These are phyloP conservation scores for Fusarium guadeloupense DNA, from an alignment of 2,329 filamentous ascomycete genomes.

Conservation along the genomic window DNA sequence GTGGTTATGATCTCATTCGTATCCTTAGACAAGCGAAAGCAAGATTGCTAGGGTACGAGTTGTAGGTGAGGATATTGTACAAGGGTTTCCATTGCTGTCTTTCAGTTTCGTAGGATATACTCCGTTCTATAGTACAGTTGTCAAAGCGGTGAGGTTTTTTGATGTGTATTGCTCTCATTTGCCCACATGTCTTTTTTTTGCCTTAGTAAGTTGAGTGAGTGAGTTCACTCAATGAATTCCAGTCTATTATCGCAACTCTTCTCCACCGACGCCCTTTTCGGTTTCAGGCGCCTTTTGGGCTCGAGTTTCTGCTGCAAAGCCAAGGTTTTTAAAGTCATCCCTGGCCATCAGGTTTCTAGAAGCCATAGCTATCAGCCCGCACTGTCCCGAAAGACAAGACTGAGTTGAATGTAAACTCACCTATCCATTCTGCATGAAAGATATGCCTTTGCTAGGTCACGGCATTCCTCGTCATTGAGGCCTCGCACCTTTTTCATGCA, in stretches of 20 bases:
- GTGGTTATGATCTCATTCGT: conserved; percentile 19
- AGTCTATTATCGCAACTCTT: conserved; percentile 43
- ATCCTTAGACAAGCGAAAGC: not conserved
- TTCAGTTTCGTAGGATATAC: not conserved
- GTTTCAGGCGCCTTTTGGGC: conserved; percentile 44
- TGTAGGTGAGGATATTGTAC: conserved; percentile 7
- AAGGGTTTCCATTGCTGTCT: conserved; percentile 26
- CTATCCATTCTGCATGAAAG: conserved; percentile 93
- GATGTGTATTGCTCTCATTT: conserved; percentile 45
- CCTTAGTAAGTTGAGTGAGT: conserved; percentile 12
- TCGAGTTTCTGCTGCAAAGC: conserved; percentile 64
- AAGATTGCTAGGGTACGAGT: conserved; percentile 1
- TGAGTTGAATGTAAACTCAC: conserved; percentile 59
- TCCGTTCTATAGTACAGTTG: conserved; percentile 10
- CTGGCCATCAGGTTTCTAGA: conserved; percentile 91
- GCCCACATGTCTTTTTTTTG: conserved; percentile 10
- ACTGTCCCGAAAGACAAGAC: conserved; percentile 23
- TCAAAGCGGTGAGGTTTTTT: conserved; percentile 32
- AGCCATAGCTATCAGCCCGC: conserved; percentile 25
- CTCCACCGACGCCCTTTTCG: conserved; percentile 50
- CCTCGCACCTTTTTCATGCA: conserved; percentile 88
- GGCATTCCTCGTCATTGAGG: conserved; percentile 86
- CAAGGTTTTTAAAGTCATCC: conserved; percentile 94
- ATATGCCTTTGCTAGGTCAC: conserved; percentile 87
- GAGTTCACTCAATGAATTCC: conserved; percentile 40